A percentile compares a stretch with the other conserved stretches of the same genome.
Evolutionary conservation across 1,139 yeast species (phyloP).

Genomic region (Hyphopichia burtonii): DNA sequence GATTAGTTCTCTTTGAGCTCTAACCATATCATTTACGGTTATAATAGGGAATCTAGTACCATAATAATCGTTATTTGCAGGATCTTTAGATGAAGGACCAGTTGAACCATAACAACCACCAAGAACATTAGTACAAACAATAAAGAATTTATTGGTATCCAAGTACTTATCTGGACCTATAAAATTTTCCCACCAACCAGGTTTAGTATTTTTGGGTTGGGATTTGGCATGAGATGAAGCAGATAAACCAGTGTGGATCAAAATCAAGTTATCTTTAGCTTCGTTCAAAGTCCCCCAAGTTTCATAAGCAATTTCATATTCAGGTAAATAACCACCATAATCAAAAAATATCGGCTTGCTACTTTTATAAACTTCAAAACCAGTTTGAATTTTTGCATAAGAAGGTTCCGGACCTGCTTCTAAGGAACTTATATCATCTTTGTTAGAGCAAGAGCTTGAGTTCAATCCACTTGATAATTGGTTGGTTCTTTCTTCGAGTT

Average conservation of each 20-base stretch:
- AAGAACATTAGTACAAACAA: constrained; percentile 84
- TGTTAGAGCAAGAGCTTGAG: constrained; percentile 13
- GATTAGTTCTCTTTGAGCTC: constrained; percentile 78
- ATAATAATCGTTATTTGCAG: constrained; percentile 63
- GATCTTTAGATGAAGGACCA: constrained; percentile 84
- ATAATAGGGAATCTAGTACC: constrained; percentile 88
- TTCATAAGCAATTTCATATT: constrained; percentile 82
- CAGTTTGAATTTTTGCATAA: constrained; percentile 68
- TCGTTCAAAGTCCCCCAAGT: constrained; percentile 79
- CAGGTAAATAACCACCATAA: constrained; percentile 76
- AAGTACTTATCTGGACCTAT: constrained; percentile 81
- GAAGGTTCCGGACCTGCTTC: constrained; percentile 86
- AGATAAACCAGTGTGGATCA: constrained; percentile 86
- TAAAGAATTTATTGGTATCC: constrained; percentile 78
- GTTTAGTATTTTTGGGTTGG: constrained; percentile 62
- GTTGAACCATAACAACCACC: constrained; percentile 97
- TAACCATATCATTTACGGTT: constrained; percentile 84
- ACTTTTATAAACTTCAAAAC: constrained; percentile 60
- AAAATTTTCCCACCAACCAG: constrained; percentile 97
- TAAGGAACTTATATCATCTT: constrained; percentile 39
- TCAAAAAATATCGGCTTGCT: constrained; percentile 66
- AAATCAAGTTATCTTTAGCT: constrained; percentile 65
- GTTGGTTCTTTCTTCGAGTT: constrained; percentile 60
- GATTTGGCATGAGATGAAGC: constrained; percentile 96
- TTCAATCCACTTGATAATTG: constrained; percentile 25